phyloP scores from a whole-genome alignment of 306 rosid genomes.

The Castanea crenata region DNA sequence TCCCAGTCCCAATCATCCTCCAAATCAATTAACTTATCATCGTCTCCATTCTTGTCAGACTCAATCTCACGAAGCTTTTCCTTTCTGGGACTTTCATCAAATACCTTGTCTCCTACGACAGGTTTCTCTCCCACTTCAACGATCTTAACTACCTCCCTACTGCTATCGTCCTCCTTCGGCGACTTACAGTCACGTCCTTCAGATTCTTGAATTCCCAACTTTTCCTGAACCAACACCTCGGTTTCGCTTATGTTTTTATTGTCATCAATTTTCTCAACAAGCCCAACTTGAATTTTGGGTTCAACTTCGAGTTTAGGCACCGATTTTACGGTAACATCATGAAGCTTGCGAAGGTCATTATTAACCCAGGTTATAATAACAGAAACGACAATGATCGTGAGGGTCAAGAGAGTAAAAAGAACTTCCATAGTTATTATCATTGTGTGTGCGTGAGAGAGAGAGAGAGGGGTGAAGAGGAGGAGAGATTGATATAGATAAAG shows the following conservation, averaged over 20 bases:
- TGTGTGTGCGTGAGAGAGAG: neutral
- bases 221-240: neutral
- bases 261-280: slow-evolving; percentile 32
- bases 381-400: too few relatives aligned
- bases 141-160: slow-evolving; percentile 13
- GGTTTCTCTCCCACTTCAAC: slow-evolving; percentile 29
- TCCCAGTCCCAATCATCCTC: slow-evolving; percentile 94
- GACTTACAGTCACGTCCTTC: slow-evolving; percentile 21
- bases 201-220: slow-evolving; percentile 17
- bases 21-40: slow-evolving; percentile 19
- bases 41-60: slow-evolving; percentile 5
- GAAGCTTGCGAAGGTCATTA: too few relatives aligned
- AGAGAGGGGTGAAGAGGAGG: neutral
- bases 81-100: slow-evolving; percentile 27
- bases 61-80: slow-evolving; percentile 17
- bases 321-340: neutral
- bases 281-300: slow-evolving; percentile 28
- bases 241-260: slow-evolving; percentile 29
- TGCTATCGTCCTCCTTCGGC: neutral
- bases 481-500: slow-evolving; percentile 5
- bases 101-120: slow-evolving; percentile 14
- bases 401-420: too few relatives aligned
- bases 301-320: slow-evolving; percentile 18
- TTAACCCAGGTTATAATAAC: too few relatives aligned
- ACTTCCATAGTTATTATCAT: too few relatives aligned